Evolutionary conservation across 768 basidiomycete genomes (phyloP), one percentile per base, ranked within the genome.

Genomic region (Boletus coccyginus): DNA sequence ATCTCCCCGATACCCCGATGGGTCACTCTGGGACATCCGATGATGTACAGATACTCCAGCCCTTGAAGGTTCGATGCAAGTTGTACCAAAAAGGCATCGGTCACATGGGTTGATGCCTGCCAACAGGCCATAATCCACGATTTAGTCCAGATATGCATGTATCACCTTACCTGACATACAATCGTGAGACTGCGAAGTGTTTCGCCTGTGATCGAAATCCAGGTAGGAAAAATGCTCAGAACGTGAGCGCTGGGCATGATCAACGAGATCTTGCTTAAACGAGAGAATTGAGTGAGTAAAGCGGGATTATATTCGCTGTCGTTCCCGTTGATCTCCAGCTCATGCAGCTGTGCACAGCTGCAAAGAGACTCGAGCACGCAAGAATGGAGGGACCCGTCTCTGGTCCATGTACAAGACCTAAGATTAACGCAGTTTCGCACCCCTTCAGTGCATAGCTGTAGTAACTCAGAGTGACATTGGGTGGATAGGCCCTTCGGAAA

Each of bases 241-340:
- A 91, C 83, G 3, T 70, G 66, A 1, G 64, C 62, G 55, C 82
- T 86, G 14, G 90, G 90, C 90, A 91, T 90, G 49, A 92, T 90
- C 53, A 93, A 66, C 2, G 82, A 80, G 50, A 93, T 74, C 61
- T 78, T 81, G 11, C 71, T 72, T 38, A 92, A 71, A 19, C 66
- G 72, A n/a, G 65, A 71, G 64, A 92, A 86, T 1, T 61, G 71
- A 10, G 73, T 55, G 3, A 93, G 75, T 6, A 82, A 60, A 1
- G 49, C 48, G 0, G 87, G 81, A 57, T 86, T 72, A 51, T 83
- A 73, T 40, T 62, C 59, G 24, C 77, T 76, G 42, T 77, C 76
- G 50, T 83, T 78, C 1, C 90, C 90, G 52, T 92, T 93, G 41
- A 93, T 80, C 64, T 90, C 87, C 3, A 92, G 71, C 47, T 84